These are phyloP conservation scores for Quercus suber DNA, from an alignment of 306 rosid genomes.

Conservation along the genomic window DNA sequence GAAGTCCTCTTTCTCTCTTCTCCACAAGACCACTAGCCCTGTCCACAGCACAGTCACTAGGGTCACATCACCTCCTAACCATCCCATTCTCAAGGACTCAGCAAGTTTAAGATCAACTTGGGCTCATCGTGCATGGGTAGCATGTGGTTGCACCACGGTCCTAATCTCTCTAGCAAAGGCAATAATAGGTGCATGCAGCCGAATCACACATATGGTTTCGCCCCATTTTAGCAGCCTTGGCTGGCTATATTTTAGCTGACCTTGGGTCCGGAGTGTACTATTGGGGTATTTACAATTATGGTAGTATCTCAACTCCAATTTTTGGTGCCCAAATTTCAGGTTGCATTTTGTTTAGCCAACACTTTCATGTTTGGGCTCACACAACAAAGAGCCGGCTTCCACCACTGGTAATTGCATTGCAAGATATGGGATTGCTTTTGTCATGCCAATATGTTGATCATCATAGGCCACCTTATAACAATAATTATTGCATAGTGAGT, in stretches of 20 bases:
- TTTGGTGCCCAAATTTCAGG: slow-evolving; percentile 74
- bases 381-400: slow-evolving; percentile 79
- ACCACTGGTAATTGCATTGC: slow-evolving; percentile 47
- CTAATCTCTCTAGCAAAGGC: slow-evolving; percentile 48
- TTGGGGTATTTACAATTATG: slow-evolving; percentile 87
- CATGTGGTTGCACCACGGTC: slow-evolving; percentile 44
- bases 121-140: slow-evolving; percentile 86
- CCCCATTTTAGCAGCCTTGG: slow-evolving; percentile 42
- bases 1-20: background rate
- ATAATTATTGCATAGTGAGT: slow-evolving; percentile 87
- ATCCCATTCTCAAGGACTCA: slow-evolving; percentile 44
- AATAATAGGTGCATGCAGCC: slow-evolving; percentile 37
- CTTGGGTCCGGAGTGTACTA: slow-evolving; percentile 86
- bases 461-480: slow-evolving; percentile 75
- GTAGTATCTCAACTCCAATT: slow-evolving; percentile 53
- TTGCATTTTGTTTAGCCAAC: slow-evolving; percentile 93
- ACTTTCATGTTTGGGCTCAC: slow-evolving; percentile 96
- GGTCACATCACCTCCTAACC: slow-evolving; percentile 2
- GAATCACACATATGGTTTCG: slow-evolving; percentile 35
- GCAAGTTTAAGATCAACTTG: slow-evolving; percentile 57
- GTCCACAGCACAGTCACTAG: background rate
- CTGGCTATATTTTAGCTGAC: slow-evolving; percentile 73
- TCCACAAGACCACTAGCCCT: slow-evolving; percentile 25
- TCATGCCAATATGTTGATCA: slow-evolving; percentile 74
- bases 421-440: slow-evolving; percentile 61